Evolutionary conservation across 306 rosid genomes (phyloP).

Genomic region (Mimosa pudica): DNA sequence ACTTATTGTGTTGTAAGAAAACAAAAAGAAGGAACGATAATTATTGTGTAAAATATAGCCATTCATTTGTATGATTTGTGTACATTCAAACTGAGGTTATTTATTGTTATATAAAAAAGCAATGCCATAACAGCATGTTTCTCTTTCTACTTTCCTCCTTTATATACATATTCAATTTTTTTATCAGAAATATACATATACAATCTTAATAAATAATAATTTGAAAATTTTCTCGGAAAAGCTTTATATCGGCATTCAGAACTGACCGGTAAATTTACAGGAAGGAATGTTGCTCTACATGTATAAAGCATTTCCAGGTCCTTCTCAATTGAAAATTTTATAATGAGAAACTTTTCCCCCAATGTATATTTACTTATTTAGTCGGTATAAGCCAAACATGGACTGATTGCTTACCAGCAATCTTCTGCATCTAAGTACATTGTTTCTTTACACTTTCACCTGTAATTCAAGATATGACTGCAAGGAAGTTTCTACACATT

Average conservation of each 20-base stretch:
- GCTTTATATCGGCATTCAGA: neutral
- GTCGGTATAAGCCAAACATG: constrained; percentile 2
- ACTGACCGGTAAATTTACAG: neutral
- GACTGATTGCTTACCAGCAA: neutral
- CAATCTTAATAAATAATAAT: neutral
- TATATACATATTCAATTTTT: neutral
- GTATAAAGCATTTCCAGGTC: no score
- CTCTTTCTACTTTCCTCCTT: constrained; percentile 10
- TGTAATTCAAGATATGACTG: neutral
- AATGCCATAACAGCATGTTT: constrained; percentile 32
- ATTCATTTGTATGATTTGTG: constrained; percentile 50
- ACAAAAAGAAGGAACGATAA: constrained; percentile 17
- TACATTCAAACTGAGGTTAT: neutral
- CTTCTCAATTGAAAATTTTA: no score
- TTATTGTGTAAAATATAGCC: constrained; percentile 31
- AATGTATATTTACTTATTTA: no score
- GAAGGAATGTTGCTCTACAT: no score
- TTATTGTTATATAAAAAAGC: no score
- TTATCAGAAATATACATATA: neutral
- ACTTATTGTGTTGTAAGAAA: constrained; percentile 27
- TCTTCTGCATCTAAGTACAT: neutral
- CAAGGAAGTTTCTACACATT: neutral
- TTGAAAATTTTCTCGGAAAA: neutral
- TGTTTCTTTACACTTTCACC: neutral
- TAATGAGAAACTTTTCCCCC: no score